Evolutionary conservation across 2,329 filamentous ascomycete genomes (phyloP), one percentile per base, ranked within the genome.

Genomic region (Neofusicoccum kwambonambiense): DNA sequence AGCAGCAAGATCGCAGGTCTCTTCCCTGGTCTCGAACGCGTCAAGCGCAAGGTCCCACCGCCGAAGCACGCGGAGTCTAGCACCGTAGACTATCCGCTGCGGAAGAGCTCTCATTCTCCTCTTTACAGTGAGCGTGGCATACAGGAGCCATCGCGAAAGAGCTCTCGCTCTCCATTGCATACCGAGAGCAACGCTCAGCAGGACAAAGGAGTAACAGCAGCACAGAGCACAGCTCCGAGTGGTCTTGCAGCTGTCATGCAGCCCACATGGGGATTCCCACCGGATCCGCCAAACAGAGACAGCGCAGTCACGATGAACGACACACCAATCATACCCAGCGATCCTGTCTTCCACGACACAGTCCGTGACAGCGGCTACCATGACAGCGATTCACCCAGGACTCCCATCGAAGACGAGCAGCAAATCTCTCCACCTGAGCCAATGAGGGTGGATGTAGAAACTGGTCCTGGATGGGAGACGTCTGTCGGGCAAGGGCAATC

Each of bases 281-380:
- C 71, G 60, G 75, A 79, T 34, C 13, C 27, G 22, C 41, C 54
- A 19, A 13, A 58, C 8, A 31, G 54, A 35, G 81, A 83, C 65
- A 80, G 78, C 68, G 81, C 76, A 67, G 75, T 81, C 67, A 76
- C 80, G 67, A 73, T 80, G 65, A 75, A 75, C 66, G 81, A 82
- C 69, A 79, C 81, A 58, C 77, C 79, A 45, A 70, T 77, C 41
- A 66, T 77, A 35, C 68, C 74, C 49, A 67, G 68, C 44, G 70
- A 73, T 64, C 61, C 70, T 56, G 68, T 69, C 35, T 67, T 71
- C 39, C 70, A 72, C n/a, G 68, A 74, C 34, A 67, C 68, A 47
- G 70, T 73, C 35, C 74, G 79, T 67, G 79, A 83, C 66, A 82
- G 78, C 70, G 78, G 78, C 8, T 81, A 82, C 65, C 74, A 79